A percentile compares a stretch with the other conserved stretches of the same genome.
Evolutionary conservation across 139 green algal genomes (phyloP).

Genomic region (Asterochloris sp.): DNA sequence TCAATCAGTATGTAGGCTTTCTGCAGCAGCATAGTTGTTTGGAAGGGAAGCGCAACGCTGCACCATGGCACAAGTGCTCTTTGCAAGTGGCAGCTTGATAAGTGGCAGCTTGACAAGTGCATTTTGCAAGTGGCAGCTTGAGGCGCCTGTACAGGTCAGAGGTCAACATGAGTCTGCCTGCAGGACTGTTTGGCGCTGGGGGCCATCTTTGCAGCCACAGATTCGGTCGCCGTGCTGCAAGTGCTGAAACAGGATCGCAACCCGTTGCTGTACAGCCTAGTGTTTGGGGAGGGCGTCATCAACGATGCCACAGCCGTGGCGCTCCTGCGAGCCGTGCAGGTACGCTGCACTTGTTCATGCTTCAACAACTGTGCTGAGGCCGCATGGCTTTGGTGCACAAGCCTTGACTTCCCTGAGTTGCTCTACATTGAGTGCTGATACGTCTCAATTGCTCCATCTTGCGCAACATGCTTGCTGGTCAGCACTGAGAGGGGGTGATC

Average conservation of each 20-base stretch:
- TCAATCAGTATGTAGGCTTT: no score
- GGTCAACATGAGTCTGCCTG: neutral
- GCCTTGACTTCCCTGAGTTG: no score
- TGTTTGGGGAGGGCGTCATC: conserved; percentile 92
- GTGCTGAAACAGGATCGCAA: conserved; percentile 47
- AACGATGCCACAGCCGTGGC: conserved; percentile 90
- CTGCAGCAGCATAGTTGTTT: no score
- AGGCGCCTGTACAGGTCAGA: neutral
- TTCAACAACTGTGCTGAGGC: no score
- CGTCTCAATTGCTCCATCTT: no score
- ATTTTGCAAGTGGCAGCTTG: no score
- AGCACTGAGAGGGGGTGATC: no score
- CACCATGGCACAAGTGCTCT: neutral
- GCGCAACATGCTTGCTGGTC: no score
- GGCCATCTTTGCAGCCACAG: conserved; percentile 84
- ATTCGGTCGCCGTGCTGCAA: conserved; percentile 87
- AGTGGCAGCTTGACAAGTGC: no score
- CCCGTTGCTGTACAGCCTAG: conserved; percentile 79
- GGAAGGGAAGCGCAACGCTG: no score
- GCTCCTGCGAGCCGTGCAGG: conserved; percentile 74
- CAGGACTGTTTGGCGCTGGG: conserved; percentile 76
- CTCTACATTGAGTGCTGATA: no score
- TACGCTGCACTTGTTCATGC: neutral
- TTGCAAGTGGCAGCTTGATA: neutral
- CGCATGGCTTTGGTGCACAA: no score